phyloP scores from a whole-genome alignment of 768 basidiomycete genomes.

The Coprinopsis sp. region DNA sequence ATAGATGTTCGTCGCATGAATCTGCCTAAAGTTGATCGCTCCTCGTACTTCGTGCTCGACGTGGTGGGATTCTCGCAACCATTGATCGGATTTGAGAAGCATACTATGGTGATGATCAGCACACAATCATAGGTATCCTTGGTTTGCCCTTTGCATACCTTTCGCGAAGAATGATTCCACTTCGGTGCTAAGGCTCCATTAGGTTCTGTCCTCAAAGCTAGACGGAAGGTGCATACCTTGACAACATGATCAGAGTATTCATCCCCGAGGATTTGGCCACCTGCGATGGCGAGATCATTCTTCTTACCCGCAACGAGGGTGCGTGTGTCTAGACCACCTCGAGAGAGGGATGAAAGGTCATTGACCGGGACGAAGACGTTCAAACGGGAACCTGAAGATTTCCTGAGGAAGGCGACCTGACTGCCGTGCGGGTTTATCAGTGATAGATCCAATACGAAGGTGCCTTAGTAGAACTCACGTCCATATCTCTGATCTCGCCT shows the following conservation, averaged over 20 bases:
- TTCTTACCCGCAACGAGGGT: constrained; percentile 62
- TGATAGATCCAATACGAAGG: not conserved
- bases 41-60: constrained; percentile 74
- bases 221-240: constrained; percentile 44
- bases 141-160: constrained; percentile 40
- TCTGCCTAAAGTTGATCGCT: constrained; percentile 91
- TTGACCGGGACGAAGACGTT: constrained; percentile 90
- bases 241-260: constrained; percentile 96
- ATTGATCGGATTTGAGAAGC: constrained; percentile 89
- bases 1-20: constrained; percentile 77
- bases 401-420: constrained; percentile 83
- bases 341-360: constrained; percentile 80
- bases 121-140: not conserved
- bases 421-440: constrained; percentile 22
- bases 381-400: constrained; percentile 72
- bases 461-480: constrained; percentile 52
- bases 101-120: constrained; percentile 41
- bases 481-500: constrained; percentile 87
- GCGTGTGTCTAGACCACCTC: constrained; percentile 53
- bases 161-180: constrained; percentile 90
- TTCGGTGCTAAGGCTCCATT: constrained; percentile 60
- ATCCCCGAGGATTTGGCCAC: constrained; percentile 86
- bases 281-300: constrained; percentile 69
- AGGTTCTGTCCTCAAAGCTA: not conserved
- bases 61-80: constrained; percentile 68